phyloP scores from a whole-genome alignment of 331 rosid species.

The Acacia concinna region DNA sequence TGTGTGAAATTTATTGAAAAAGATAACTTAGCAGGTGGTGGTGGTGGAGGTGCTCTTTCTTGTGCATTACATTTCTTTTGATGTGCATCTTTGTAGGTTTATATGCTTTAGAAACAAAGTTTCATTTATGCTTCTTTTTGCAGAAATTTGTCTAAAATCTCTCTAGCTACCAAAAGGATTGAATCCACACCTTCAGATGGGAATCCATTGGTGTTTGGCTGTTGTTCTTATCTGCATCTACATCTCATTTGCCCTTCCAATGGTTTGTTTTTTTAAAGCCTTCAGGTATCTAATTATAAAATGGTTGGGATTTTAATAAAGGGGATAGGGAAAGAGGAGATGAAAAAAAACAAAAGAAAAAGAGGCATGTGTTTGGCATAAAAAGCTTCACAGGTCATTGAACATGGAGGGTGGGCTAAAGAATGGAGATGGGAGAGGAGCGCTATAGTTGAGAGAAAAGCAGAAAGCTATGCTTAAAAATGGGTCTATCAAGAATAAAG shows the following conservation, averaged over 20 bases:
- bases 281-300: slow-evolving; percentile 41
- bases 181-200: slow-evolving; percentile 45
- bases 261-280: slow-evolving; percentile 26
- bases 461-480: slow-evolving; percentile 42
- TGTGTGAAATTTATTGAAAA: slow-evolving; percentile 34
- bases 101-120: slow-evolving; percentile 54
- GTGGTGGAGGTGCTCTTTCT: slow-evolving; percentile 49
- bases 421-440: slow-evolving; percentile 42
- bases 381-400: slow-evolving; percentile 40
- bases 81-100: slow-evolving; percentile 42
- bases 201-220: slow-evolving; percentile 35
- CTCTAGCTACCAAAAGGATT: slow-evolving; percentile 46
- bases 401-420: slow-evolving; percentile 40
- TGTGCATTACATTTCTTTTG: slow-evolving; percentile 46
- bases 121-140: slow-evolving; percentile 53
- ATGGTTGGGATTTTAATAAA: slow-evolving; percentile 51
- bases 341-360: slow-evolving; percentile 36
- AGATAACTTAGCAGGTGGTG: slow-evolving; percentile 22
- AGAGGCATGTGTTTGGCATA: slow-evolving; percentile 49
- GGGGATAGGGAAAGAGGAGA: slow-evolving; percentile 10
- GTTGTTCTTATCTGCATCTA: slow-evolving; percentile 36
- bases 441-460: slow-evolving; percentile 28
- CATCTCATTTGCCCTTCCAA: slow-evolving; percentile 42
- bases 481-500: slow-evolving; percentile 50
- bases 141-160: slow-evolving; percentile 48